Base-by-base conservation (phyloP, 1,284 basidiomycete species). In the Fereydounia khargensis region DNA sequence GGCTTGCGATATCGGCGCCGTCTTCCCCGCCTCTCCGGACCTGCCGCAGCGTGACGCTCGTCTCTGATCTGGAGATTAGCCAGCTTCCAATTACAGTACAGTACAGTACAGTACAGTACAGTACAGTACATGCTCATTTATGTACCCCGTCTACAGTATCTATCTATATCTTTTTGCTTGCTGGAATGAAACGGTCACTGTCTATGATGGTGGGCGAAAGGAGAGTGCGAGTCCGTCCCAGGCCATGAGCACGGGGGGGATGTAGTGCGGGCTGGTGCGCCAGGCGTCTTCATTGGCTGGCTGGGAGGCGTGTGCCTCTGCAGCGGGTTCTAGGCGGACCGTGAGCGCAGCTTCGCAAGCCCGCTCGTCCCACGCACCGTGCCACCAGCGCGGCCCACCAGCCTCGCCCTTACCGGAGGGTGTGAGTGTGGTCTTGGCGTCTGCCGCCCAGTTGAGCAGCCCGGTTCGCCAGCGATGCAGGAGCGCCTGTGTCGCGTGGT, bases 1-100 rank as follows among this genome's bases (percentile, higher is more conserved):
- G n/a, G 70, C 69, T 11, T 39, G 42, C 19, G 71, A 74, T 14
- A 44, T 75, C n/a, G 71, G 71, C 39, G 67, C 52, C 16, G 40
- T 56, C 14, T 47, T 42, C 16, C 51, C 56, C 6, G n/a, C 39
- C 13, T n/a, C n/a, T n/a, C n/a, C n/a, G n/a, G n/a, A n/a, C n/a
- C n/a, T n/a, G n/a, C n/a, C n/a, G n/a, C n/a, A n/a, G n/a, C n/a
- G n/a, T n/a, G n/a, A n/a, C n/a, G n/a, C n/a, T n/a, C n/a, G n/a
- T n/a, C n/a, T n/a, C n/a, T n/a, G n/a, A n/a, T n/a, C n/a, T n/a
- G n/a, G n/a, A n/a, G n/a, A n/a, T n/a, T n/a, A n/a, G n/a, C n/a
- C n/a, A n/a, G n/a, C n/a, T n/a, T n/a, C n/a, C n/a, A n/a, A n/a
- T n/a, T n/a, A n/a, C n/a, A n/a, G n/a, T n/a, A n/a, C n/a, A n/a